Base-by-base conservation (phyloP, 164 flowering plant species). In the Pachysandra terminalis region DNA sequence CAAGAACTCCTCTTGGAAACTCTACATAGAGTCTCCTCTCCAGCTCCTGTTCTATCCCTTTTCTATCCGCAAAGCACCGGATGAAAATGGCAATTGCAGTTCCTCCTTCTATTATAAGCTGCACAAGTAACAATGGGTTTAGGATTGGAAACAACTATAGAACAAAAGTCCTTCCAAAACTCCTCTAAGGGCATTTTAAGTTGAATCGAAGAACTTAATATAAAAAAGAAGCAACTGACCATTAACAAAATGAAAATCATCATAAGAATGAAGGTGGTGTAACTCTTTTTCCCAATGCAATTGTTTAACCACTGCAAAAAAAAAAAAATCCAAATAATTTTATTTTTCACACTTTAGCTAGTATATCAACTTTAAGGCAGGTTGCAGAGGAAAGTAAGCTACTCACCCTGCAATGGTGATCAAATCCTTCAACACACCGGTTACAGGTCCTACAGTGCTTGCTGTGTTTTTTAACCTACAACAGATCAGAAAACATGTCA, bases 351-450 rank as follows among this genome's bases (percentile, higher is more conserved):
- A 19, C 55, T 51, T 26, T 24, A 22, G n/a, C 54, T 27, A 28
- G 16, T 21, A n/a, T 10, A 9, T 9, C n/a, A 56, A 12, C 19
- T 25, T 45, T 5, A 1, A 15, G 16, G 55, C 19, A 59, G 13
- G 1, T n/a, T n/a, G n/a, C 5, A 64, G 15, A 19, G n/a, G n/a
- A 49, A 59, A 45, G 13, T 12, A n/a, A 19, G 7, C 56, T 40
- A 12, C 9, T 82, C 74, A 92, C 98, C 85, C 96, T 85, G 87
- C 99, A 95, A 79, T 95, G 99, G 80, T 95, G 99, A 82, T 95
- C 99, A 75, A 95, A 95, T 53, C 97, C 99, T 71, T 95, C 97
- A 62, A 95, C 96, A 45, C 99, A 95, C 16, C 97, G 83, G 79
- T 92, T 88, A 77, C 98, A 95, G 23, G 87, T 87, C 79, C 97